Base-by-base conservation (phyloP, 768 basidiomycete species). In the Suillus tomentosus region DNA sequence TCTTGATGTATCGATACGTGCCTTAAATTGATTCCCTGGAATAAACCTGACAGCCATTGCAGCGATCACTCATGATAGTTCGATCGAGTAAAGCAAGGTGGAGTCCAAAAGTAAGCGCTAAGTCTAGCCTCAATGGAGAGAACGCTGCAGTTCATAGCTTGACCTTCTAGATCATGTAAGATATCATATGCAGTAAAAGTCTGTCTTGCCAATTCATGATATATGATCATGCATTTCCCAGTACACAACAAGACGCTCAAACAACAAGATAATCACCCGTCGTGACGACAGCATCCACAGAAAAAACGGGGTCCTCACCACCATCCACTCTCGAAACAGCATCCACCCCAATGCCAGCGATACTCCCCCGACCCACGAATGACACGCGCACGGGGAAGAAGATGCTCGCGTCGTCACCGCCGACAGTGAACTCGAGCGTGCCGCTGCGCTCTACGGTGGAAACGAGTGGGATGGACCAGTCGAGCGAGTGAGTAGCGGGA, bases 341-440 rank as follows among this genome's bases (percentile, higher is more conserved):
- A 3, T 76, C 81, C 17, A 96, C 85, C 36, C 80, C 82, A 45
- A 97, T 81, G 24, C 95, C 93, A 0, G 90, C 89, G 66, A 96
- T 76, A 70, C 90, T 92, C 9, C 92, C 92, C 68, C 90, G 84
- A 0, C 87, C 90, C 58, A 90, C 87, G 71, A 99, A 98, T 1
- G 82, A 77, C 1, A 96, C 89, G 42, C 83, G 82, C 57, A 99
- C 94, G 3, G 96, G 96, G 92, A 98, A 99, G 81, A 97, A 96
- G 11, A 84, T 85, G 4, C 85, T 87, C 0, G 82, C 77, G 67
- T 96, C 95, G 66, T 94, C 92, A 4, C 94, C 95, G 9, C 87
- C 87, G 57, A 95, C 87, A 48, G 84, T 90, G 78, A 99, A 98
- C 70, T 98, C 93, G 69, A 99, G 80, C n/a, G 87, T 92, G 10